Percentiles rank a stretch among this genome's conserved stretches.
These are phyloP conservation scores for Emergomyces africanus DNA, from an alignment of 2,329 filamentous ascomycete genomes.

Conservation along the genomic window DNA sequence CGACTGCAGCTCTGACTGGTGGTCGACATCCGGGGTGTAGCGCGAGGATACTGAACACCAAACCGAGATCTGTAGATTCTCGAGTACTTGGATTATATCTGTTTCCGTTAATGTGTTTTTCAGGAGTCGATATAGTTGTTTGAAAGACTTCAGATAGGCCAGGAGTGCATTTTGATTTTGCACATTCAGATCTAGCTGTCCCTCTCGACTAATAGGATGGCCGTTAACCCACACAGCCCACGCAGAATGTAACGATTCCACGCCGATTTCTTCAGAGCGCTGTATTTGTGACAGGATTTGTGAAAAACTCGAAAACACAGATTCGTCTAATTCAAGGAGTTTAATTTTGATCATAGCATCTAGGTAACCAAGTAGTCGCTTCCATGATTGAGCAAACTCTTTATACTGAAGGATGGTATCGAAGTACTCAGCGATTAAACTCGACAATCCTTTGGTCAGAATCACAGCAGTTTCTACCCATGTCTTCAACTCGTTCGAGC, in stretches of 20 bases:
- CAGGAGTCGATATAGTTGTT: constrained; percentile 67
- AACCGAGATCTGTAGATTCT: constrained; percentile 57
- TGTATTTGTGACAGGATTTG: constrained; percentile 43
- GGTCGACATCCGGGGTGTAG: constrained; percentile 29
- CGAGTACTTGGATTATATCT: constrained; percentile 54
- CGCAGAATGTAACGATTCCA: constrained; percentile 43
- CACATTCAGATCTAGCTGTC: constrained; percentile 31
- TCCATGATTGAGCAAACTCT: constrained; percentile 63
- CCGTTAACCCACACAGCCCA: constrained; percentile 60
- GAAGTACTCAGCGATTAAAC: constrained; percentile 63
- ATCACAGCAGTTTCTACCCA: constrained; percentile 67
- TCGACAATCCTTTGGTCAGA: constrained; percentile 59
- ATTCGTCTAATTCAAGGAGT: constrained; percentile 58
- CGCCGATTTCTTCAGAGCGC: constrained; percentile 29
- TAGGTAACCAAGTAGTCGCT: constrained; percentile 57
- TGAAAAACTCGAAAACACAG: constrained; percentile 54
- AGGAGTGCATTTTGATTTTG: constrained; percentile 73
- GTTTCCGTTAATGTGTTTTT: constrained; percentile 49
- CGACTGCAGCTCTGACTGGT: constrained; percentile 24
- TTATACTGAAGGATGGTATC: constrained; percentile 53
- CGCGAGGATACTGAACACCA: constrained; percentile 48
- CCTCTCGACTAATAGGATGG: constrained; percentile 40
- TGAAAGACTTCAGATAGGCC: constrained; percentile 66
- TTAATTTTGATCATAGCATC: constrained; percentile 49
- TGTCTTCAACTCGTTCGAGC: constrained; percentile 31